Evolutionary conservation across 352 stramenopile genomes (phyloP).

Genomic region (Phytophthora sansomeana): DNA sequence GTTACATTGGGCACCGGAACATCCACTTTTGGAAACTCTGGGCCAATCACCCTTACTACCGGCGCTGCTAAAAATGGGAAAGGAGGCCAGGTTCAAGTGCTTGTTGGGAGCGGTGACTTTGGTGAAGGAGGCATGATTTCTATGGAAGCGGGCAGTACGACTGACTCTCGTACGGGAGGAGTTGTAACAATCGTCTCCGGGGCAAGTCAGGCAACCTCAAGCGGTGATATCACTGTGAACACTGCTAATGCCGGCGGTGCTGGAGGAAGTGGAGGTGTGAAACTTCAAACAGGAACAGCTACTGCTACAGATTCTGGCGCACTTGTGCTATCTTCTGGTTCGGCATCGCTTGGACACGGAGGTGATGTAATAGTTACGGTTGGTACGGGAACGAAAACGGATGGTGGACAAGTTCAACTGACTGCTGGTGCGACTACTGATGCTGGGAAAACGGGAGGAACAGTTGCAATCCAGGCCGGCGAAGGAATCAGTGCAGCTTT

Average conservation of each 20-base stretch:
- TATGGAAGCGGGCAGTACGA: slow-evolving; percentile 75
- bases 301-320: slow-evolving; percentile 63
- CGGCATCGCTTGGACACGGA: slow-evolving; percentile 67
- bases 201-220: slow-evolving; percentile 68
- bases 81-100: slow-evolving; percentile 59
- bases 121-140: slow-evolving; percentile 85
- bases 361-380: slow-evolving; percentile 61
- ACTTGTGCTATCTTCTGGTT: slow-evolving; percentile 59
- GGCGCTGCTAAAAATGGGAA: slow-evolving; percentile 57
- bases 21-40: slow-evolving; percentile 64
- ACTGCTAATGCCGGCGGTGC: slow-evolving; percentile 65
- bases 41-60: slow-evolving; percentile 59
- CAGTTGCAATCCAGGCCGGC: slow-evolving; percentile 59
- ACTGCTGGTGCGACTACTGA: slow-evolving; percentile 70
- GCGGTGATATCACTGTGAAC: slow-evolving; percentile 70
- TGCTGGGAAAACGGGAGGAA: slow-evolving; percentile 50
- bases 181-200: slow-evolving; percentile 64
- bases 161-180: slow-evolving; percentile 72
- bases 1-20: slow-evolving; percentile 48
- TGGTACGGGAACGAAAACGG: slow-evolving; percentile 58
- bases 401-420: slow-evolving; percentile 73
- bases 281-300: slow-evolving; percentile 65
- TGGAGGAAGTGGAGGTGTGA: slow-evolving; percentile 65
- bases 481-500: slow-evolving; percentile 71
- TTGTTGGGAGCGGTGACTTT: slow-evolving; percentile 75